Percentiles rank a stretch among this genome's conserved stretches.
Evolutionary conservation across 306 rosid species (phyloP).

Genomic region (Trifolium fragiferum): DNA sequence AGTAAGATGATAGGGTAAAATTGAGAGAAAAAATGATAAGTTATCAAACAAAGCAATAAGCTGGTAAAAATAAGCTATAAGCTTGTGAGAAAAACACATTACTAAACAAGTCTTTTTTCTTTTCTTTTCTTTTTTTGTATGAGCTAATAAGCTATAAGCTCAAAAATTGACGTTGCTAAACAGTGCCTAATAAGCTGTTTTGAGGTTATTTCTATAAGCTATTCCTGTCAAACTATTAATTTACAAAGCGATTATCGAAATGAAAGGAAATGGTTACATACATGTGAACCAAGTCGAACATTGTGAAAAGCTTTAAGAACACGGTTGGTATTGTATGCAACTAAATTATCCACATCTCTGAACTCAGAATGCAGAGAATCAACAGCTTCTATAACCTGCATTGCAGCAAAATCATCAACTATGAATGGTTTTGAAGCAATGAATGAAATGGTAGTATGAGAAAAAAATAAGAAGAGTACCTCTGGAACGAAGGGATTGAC

Average conservation of each 20-base stretch:
- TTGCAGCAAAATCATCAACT: constrained; percentile 29
- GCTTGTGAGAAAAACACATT: too few relatives aligned
- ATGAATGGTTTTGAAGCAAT: constrained; percentile 14
- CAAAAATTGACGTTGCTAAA: too few relatives aligned
- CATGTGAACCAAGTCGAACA: constrained; percentile 91
- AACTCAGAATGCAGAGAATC: constrained; percentile 74
- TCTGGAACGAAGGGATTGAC: constrained; percentile 74
- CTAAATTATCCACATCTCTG: constrained; percentile 85
- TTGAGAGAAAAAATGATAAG: too few relatives aligned
- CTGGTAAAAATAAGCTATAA: too few relatives aligned
- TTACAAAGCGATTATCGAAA: neutral
- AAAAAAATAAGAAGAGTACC: constrained; percentile 46
- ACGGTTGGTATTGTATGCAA: constrained; percentile 73
- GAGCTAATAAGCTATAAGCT: too few relatives aligned
- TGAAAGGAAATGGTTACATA: constrained; percentile 16
- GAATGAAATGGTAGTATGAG: constrained; percentile 13
- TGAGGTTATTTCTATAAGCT: too few relatives aligned
- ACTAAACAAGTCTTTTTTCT: too few relatives aligned
- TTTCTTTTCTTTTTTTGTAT: too few relatives aligned
- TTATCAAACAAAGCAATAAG: too few relatives aligned
- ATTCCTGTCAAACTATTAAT: neutral
- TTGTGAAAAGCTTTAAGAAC: constrained; percentile 84
- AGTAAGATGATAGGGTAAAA: too few relatives aligned
- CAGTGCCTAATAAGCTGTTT: neutral
- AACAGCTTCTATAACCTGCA: constrained; percentile 85